Conservation (phyloP, 805 yeast genomes). For the Metschnikowia lachancei region DNA sequence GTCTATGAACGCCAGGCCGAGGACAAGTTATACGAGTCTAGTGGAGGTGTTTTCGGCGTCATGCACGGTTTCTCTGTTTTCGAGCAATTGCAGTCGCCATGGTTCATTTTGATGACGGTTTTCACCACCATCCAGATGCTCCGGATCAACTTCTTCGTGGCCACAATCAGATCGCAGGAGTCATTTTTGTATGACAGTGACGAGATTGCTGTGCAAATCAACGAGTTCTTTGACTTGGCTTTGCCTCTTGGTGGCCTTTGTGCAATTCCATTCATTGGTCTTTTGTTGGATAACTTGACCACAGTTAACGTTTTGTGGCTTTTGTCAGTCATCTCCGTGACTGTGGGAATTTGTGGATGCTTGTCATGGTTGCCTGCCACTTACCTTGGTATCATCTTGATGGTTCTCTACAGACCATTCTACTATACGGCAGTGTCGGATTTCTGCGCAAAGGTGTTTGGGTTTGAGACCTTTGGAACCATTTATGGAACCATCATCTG, state of each 20-base stretch:
- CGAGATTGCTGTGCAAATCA: conserved; percentile 50
- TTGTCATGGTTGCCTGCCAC: conserved; percentile 56
- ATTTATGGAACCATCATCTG: conserved; percentile 86
- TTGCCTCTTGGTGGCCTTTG: conserved; percentile 85
- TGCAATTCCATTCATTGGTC: conserved; percentile 85
- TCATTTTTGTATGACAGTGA: conserved; percentile 58
- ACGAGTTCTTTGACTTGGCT: conserved; percentile 78
- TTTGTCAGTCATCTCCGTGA: conserved; percentile 52
- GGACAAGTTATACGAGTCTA: conserved; percentile 44
- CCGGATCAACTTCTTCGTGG: conserved; percentile 88
- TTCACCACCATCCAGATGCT: conserved; percentile 89
- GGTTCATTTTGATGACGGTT: conserved; percentile 75
- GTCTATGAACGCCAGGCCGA: conserved; percentile 68
- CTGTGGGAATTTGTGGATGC: conserved; percentile 72
- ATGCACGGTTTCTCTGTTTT: conserved; percentile 60
- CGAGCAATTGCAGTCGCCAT: conserved; percentile 56
- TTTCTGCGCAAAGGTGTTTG: conserved; percentile 88
- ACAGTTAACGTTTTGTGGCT: conserved; percentile 56
- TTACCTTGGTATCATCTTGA: conserved; percentile 61
- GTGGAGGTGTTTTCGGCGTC: conserved; percentile 65
- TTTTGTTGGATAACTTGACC: conserved; percentile 68
- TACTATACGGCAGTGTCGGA: conserved; percentile 92
- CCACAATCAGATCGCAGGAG: conserved; percentile 83
- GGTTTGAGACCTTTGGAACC: conserved; percentile 87
- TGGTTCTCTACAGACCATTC: conserved; percentile 86